Percentiles rank a stretch among this genome's conserved stretches.
Evolutionary conservation across 2,329 filamentous ascomycete genomes (phyloP).

Genomic region (Neobulgaria alba): DNA sequence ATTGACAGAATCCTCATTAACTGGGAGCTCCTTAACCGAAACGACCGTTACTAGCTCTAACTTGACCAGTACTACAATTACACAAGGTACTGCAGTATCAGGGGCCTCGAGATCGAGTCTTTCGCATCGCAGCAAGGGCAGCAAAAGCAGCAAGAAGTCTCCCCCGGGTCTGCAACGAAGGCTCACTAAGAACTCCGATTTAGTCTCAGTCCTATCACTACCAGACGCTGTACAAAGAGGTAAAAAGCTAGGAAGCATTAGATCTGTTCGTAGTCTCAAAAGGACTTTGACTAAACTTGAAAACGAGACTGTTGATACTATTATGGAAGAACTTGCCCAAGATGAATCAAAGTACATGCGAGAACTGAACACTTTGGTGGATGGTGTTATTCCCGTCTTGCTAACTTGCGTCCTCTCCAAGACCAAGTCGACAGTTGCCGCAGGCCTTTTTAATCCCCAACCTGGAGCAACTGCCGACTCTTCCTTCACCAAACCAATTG

Average conservation of each 20-base stretch:
- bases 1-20: slow-evolving; percentile 8
- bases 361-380: slow-evolving; percentile 86
- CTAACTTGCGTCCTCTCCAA: slow-evolving; percentile 75
- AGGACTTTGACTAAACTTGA: slow-evolving; percentile 59
- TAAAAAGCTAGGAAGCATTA: slow-evolving; percentile 54
- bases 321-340: slow-evolving; percentile 70
- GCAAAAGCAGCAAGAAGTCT: slow-evolving; percentile 27
- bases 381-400: slow-evolving; percentile 89
- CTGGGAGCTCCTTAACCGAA: slow-evolving; percentile 1
- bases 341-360: slow-evolving; percentile 85
- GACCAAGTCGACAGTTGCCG: slow-evolving; percentile 52
- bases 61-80: slow-evolving; percentile 33
- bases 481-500: slow-evolving; percentile 70
- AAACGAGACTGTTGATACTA: slow-evolving; percentile 61
- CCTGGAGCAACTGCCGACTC: slow-evolving; percentile 38
- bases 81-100: slow-evolving; percentile 28
- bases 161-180: slow-evolving; percentile 43
- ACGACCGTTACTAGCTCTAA: slow-evolving; percentile 16
- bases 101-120: slow-evolving; percentile 17
- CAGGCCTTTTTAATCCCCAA: slow-evolving; percentile 57
- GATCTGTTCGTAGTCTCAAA: slow-evolving; percentile 70
- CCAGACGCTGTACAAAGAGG: slow-evolving; percentile 48
- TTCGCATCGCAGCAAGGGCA: slow-evolving; percentile 19
- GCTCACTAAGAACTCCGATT: slow-evolving; percentile 84
- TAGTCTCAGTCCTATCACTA: slow-evolving; percentile 84